These are phyloP conservation scores for Ceratocystis eucalypticola DNA, from an alignment of 2,329 filamentous ascomycete genomes.

Conservation along the genomic window DNA sequence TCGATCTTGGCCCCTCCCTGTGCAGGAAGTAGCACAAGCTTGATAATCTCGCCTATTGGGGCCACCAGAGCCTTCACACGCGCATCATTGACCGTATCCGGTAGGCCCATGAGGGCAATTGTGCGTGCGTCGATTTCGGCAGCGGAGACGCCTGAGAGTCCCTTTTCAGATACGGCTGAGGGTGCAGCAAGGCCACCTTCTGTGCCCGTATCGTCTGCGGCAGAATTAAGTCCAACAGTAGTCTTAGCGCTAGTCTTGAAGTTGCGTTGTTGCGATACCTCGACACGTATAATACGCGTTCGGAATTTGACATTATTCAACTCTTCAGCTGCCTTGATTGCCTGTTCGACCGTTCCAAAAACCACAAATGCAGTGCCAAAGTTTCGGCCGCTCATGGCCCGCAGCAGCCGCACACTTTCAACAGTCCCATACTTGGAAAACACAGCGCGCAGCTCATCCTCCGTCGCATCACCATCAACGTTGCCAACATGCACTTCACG, in stretches of 20 bases:
- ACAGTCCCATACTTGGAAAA: conserved; percentile 68
- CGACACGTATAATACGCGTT: conserved; percentile 53
- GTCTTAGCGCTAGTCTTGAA: conserved; percentile 42
- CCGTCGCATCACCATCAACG: conserved; percentile 46
- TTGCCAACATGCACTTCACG: conserved; percentile 72
- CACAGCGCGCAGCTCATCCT: conserved; percentile 54
- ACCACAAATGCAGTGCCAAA: conserved; percentile 72
- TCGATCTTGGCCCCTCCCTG: conserved; percentile 80
- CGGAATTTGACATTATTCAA: conserved; percentile 60
- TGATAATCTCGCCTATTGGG: conserved; percentile 55
- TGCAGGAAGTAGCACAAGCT: conserved; percentile 65
- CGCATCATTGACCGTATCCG: conserved; percentile 83
- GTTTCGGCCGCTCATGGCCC: conserved; percentile 51
- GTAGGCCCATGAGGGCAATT: conserved; percentile 69
- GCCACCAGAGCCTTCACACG: conserved; percentile 63
- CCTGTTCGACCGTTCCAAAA: conserved; percentile 57
- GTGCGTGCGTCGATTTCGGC: conserved; percentile 47
- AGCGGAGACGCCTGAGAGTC: conserved; percentile 22
- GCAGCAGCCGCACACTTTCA: conserved; percentile 56
- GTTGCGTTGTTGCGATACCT: conserved; percentile 42
- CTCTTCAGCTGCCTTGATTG: conserved; percentile 49
- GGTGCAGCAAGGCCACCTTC: conserved; percentile 23
- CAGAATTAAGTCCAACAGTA: conserved; percentile 23
- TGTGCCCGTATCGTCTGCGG: conserved; percentile 22
- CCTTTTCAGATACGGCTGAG: background rate